phyloP scores from a whole-genome alignment of 176 grass and related monocot genomes.

The Lolium rigidum region DNA sequence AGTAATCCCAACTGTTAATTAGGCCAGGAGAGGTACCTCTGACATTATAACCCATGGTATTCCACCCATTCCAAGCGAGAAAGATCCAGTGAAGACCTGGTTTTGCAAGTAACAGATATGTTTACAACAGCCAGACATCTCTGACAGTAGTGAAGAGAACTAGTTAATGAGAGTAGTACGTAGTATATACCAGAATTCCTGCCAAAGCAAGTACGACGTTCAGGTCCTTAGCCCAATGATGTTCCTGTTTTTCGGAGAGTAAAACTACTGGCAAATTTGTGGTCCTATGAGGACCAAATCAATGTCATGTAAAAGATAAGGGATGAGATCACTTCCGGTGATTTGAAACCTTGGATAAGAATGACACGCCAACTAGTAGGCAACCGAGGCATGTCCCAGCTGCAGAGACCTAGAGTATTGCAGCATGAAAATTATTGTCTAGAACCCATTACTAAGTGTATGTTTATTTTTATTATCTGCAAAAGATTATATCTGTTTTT shows the following conservation, averaged over 20 bases:
- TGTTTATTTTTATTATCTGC: background rate
- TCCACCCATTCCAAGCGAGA: constrained; percentile 84
- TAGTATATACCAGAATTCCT: constrained; percentile 65
- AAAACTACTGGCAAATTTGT: background rate
- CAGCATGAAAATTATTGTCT: background rate
- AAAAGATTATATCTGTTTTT: background rate
- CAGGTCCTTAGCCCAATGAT: constrained; percentile 58
- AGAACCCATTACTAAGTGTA: background rate
- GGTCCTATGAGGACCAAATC: background rate
- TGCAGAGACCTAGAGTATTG: constrained; percentile 69
- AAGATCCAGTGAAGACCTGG: constrained; percentile 77
- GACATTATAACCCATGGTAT: constrained; percentile 98
- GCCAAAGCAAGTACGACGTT: constrained; percentile 60
- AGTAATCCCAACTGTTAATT: constrained; percentile 14
- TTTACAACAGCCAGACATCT: constrained; percentile 12
- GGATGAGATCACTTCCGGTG: background rate
- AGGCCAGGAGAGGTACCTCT: constrained; percentile 53
- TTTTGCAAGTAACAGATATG: background rate
- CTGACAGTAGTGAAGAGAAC: background rate
- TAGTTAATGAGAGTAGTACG: background rate
- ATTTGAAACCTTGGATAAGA: constrained; percentile 64
- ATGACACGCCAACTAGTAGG: constrained; percentile 77
- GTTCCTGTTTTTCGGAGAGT: constrained; percentile 49
- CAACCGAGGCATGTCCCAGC: constrained; percentile 80
- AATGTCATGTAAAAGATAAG: too few relatives aligned